Evolutionary conservation across 2,329 filamentous ascomycete species (phyloP).

Genomic region (Fusarium buharicum): DNA sequence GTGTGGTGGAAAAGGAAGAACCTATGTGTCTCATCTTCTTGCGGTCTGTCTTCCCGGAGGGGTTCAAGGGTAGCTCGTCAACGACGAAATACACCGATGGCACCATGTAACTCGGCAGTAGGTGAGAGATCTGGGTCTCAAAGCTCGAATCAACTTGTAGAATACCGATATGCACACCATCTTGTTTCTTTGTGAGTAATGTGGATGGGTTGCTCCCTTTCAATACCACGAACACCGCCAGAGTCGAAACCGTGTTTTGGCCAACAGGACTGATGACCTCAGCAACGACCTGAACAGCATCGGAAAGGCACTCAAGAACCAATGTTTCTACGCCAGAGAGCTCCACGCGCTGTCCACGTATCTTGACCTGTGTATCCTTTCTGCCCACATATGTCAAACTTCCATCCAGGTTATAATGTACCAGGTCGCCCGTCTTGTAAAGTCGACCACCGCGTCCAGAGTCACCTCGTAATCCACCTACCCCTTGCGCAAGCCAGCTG

Average conservation of each 20-base stretch:
- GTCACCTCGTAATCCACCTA: neutral
- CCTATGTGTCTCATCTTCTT: conserved; percentile 6
- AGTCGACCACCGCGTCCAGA: conserved; percentile 4
- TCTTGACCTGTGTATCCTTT: neutral
- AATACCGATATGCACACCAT: neutral
- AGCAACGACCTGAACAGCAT: conserved; percentile 5
- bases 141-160: neutral
- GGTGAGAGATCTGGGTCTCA: conserved; percentile 1
- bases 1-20: conserved; percentile 7
- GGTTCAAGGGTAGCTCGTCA: conserved; percentile 1
- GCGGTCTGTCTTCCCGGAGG: conserved; percentile 16
- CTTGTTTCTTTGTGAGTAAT: conserved; percentile 1
- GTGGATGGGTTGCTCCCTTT: neutral
- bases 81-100: conserved; percentile 18
- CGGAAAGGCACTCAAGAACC: neutral
- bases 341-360: neutral
- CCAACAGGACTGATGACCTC: conserved; percentile 5
- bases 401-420: neutral
- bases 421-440: conserved; percentile 32
- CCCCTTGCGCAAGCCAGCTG: neutral
- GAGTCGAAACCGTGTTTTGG: neutral
- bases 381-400: neutral
- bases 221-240: conserved; percentile 13
- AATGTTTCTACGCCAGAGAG: conserved; percentile 11
- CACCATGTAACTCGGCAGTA: conserved; percentile 11